Evolutionary conservation across 108 stramenopile species (phyloP), one percentile per base, ranked within the genome.

Genomic region (Ochromonas danica): DNA sequence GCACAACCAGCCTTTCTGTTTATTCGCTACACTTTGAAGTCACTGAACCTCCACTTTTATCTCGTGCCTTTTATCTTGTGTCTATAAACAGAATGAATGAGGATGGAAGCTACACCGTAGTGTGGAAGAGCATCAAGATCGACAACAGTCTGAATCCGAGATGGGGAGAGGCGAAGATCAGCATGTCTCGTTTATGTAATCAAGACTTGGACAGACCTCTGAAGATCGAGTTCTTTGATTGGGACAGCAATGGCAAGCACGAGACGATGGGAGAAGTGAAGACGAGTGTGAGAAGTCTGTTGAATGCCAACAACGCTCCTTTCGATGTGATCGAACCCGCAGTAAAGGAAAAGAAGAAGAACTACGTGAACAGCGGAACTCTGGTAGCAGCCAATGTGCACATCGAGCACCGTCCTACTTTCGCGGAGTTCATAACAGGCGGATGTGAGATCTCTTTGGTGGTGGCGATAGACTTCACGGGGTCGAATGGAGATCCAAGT

Each of bases 381-480:
- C 33, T 28, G 17, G 25, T 25, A 10, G 25, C 63, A 31, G 25
- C 31, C 27, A 67, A 6, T 67, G 33, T 25, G 25, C 31, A 31
- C 31, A 28, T 67, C 6, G 63, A 67, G 63, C 33, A 67, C 31
- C 35, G 25, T 28, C 33, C 27, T 14, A 36, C 35, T 31, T 67
- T 36, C 35, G 27, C 35, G 10, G 30, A 87, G 79, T 87, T 84
- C 80, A 80, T 88, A 35, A 81, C 78, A 10, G 87, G 87, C 1
- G 86, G 85, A 31, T 72, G 71, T 60, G 40, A 85, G n/a, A 70
- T 84, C 30, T 39, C 38, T 0, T 77, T 88, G 0, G 10, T 39
- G 1, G 93, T 96, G 0, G 95, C 92, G 1, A 89, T 96, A 62
- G 95, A 96, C 80, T 96, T 92, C 79, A 96, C 95, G 2, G 93